Base-by-base conservation (phyloP, 495 filamentous ascomycete genomes). In the Hyaloscypha bicolor region DNA sequence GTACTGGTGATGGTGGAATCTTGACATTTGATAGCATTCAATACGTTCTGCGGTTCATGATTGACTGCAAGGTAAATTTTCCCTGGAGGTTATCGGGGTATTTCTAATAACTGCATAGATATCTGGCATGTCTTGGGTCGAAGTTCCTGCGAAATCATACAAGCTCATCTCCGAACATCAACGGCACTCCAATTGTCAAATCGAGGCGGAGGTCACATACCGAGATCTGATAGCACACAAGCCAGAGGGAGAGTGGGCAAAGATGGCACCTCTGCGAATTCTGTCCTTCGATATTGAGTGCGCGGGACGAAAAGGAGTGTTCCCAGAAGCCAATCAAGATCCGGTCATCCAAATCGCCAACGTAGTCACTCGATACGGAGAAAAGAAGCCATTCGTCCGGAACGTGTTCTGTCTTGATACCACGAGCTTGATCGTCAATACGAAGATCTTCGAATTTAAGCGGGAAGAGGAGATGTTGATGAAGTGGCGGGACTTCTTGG, bases 281-380 rank as follows among this genome's bases (percentile, higher is more conserved):
- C 78, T 99, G 16, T 97, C 94, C 3, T 97, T 99, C 69, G 95
- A 99, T 86, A 99, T 99, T 70, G 95, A 99, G 76, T 99, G 95
- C 75, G 96, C 95, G 66, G 95, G 95, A 31, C 91, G 95, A 69
- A 97, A 97, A 77, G 95, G 95, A 48, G 89, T 99, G 74, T 99
- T 99, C 75, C 95, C 95, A 4, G 94, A 98, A 78, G 86, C 96
- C 25, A 84, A 93, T 66, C 78, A 91, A 31, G 95, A 99, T 75
- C 93, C 94, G 0, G 94, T 99, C 62, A 99, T 99, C 68, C 95
- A 99, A 75, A 99, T 99, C 67, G 95, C 96, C 39, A 98, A 97
- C 72, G 85, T 97, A n/a, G 93, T 99, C 16, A 98, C 95, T 33
- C 85, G 91, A 73, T 97, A 97, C 71, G 95, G 95, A 82, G 96